Evolutionary conservation across 2,329 filamentous ascomycete genomes (phyloP).

Genomic region (Capronia coronata): DNA sequence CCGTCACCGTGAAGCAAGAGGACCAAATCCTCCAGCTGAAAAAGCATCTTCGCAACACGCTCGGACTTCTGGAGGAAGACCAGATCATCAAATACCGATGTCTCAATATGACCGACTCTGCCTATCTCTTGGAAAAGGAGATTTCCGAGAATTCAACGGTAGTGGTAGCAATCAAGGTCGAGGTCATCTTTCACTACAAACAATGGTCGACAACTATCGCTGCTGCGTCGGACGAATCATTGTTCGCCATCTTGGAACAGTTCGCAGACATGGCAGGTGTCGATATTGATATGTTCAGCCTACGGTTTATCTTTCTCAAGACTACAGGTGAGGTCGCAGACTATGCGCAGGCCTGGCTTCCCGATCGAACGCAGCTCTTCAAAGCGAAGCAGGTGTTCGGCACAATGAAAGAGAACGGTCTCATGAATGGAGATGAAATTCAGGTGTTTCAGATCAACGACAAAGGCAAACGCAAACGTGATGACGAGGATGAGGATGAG

Average conservation of each 20-base stretch:
- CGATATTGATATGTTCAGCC: neutral
- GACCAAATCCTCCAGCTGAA: neutral
- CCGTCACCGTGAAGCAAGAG: neutral
- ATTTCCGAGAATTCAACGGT: neutral
- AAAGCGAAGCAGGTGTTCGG: neutral
- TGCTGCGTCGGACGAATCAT: neutral
- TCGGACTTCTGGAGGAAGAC: neutral
- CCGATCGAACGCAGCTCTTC: constrained; percentile 6
- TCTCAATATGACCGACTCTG: neutral
- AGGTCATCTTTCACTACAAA: neutral
- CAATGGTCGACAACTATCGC: neutral
- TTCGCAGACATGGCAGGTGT: neutral
- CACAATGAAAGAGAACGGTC: constrained; percentile 8
- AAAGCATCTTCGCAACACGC: neutral
- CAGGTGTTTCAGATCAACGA: constrained; percentile 1
- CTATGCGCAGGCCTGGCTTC: neutral
- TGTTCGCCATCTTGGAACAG: neutral
- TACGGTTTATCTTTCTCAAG: constrained; percentile 2
- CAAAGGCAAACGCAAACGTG: neutral
- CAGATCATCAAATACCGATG: neutral
- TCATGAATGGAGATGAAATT: constrained; percentile 1
- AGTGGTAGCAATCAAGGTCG: neutral
- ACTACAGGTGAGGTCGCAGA: neutral
- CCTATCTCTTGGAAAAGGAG: neutral
- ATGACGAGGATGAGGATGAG: neutral